Conservation (phyloP, 148 eudicot genomes). For the Chenopodium quinoa region DNA sequence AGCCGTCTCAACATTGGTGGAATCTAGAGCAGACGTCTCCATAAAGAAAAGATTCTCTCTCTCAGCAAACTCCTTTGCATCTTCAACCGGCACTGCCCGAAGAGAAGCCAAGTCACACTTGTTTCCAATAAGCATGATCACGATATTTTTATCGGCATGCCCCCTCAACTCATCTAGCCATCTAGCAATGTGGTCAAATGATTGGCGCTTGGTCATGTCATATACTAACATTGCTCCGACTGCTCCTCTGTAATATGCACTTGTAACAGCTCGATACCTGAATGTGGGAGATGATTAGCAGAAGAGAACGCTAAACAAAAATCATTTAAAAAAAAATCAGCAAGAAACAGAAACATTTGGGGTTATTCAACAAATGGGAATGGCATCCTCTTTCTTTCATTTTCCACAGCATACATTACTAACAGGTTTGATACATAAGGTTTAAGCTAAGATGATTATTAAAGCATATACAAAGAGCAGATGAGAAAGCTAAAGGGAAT, state of each 20-base stretch:
- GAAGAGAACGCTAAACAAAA: neutral
- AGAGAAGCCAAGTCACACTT: constrained; percentile 36
- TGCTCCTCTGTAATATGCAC: constrained; percentile 50
- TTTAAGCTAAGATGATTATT: neutral
- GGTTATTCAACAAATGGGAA: neutral
- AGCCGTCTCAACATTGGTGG: constrained; percentile 41
- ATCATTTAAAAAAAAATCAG: too few species aligned
- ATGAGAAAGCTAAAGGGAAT: too few species aligned
- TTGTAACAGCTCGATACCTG: constrained; percentile 47
- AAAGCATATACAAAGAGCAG: too few species aligned
- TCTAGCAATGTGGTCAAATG: constrained; percentile 40
- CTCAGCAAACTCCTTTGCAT: constrained; percentile 44
- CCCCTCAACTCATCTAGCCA: constrained; percentile 42
- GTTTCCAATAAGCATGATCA: constrained; percentile 40
- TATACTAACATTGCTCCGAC: constrained; percentile 46
- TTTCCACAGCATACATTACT: neutral
- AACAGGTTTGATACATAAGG: neutral
- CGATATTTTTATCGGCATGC: constrained; percentile 36
- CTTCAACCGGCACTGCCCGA: constrained; percentile 38
- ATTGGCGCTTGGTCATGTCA: constrained; percentile 43
- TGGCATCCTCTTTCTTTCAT: neutral
- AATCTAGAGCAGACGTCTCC: constrained; percentile 41
- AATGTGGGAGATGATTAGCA: neutral
- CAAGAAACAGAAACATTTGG: too few species aligned
- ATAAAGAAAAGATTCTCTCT: constrained; percentile 41